phyloP scores from a whole-genome alignment of 495 filamentous ascomycete species.

The Penicillium nucicola region DNA sequence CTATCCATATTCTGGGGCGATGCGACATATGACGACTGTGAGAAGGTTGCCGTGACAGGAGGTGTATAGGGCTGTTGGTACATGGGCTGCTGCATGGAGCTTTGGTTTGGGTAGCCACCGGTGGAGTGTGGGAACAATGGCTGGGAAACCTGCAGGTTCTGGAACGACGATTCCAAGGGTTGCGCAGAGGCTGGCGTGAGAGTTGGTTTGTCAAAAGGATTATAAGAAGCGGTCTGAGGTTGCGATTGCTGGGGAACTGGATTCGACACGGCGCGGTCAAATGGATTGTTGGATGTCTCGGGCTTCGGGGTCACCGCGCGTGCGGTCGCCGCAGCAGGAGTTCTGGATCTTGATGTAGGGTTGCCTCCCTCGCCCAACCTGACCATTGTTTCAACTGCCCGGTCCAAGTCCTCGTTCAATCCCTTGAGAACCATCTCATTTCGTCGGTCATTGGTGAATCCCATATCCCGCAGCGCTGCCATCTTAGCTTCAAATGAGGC shows the following conservation, averaged over 20 bases:
- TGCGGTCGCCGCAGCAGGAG: conserved; percentile 25
- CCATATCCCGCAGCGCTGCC: conserved; percentile 80
- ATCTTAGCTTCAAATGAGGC: conserved; percentile 66
- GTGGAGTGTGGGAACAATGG: conserved; percentile 82
- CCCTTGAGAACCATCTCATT: conserved; percentile 78
- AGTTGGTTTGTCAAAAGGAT: conserved; percentile 64
- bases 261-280: conserved; percentile 44
- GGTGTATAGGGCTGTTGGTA: conserved; percentile 59
- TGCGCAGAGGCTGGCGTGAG: conserved; percentile 47
- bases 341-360: conserved; percentile 36
- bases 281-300: conserved; percentile 45
- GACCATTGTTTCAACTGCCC: conserved; percentile 76
- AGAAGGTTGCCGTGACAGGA: conserved; percentile 52
- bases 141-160: conserved; percentile 66
- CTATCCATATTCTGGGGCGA: conserved; percentile 42
- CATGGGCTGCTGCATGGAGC: conserved; percentile 40
- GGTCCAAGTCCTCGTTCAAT: conserved; percentile 77
- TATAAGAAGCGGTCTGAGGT: conserved; percentile 36
- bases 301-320: conserved; percentile 6
- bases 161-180: conserved; percentile 65
- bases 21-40: conserved; percentile 44
- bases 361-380: conserved; percentile 68
- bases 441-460: conserved; percentile 78
- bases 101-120: conserved; percentile 64
- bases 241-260: conserved; percentile 24